Evolutionary conservation across 2,329 filamentous ascomycete genomes (phyloP).

Genomic region (Pseudocercospora fuligena): DNA sequence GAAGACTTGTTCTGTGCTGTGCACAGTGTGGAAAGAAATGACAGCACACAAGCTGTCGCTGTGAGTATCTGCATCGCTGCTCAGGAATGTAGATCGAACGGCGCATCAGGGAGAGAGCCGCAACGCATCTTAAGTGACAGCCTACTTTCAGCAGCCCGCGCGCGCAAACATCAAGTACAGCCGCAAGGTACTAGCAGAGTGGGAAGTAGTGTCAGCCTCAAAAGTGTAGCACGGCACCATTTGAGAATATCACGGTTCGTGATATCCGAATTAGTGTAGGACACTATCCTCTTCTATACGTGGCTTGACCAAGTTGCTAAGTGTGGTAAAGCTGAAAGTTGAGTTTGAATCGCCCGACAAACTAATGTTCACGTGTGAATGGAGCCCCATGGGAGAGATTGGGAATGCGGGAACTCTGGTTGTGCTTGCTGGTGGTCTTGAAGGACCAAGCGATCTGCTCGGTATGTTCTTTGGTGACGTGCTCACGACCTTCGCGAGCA

Average conservation of each 20-base stretch:
- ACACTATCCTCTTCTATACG: constrained; percentile 1
- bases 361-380: neutral
- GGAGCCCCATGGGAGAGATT: neutral
- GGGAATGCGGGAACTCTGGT: neutral
- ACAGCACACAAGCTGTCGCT: neutral
- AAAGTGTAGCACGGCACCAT: neutral
- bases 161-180: neutral
- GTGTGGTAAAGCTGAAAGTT: neutral
- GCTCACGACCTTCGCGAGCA: too few species aligned
- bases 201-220: neutral
- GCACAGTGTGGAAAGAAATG: neutral
- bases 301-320: neutral
- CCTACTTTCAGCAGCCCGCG: neutral
- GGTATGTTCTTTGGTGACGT: too few species aligned
- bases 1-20: neutral
- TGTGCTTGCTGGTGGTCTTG: too few species aligned
- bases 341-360: neutral
- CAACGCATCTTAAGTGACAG: neutral
- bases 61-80: neutral
- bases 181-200: neutral
- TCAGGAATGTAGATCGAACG: neutral
- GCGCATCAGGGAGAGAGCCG: neutral
- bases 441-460: too few species aligned
- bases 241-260: neutral
- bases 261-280: neutral